phyloP scores from a whole-genome alignment of 306 rosid species.

The Parietaria judaica region DNA sequence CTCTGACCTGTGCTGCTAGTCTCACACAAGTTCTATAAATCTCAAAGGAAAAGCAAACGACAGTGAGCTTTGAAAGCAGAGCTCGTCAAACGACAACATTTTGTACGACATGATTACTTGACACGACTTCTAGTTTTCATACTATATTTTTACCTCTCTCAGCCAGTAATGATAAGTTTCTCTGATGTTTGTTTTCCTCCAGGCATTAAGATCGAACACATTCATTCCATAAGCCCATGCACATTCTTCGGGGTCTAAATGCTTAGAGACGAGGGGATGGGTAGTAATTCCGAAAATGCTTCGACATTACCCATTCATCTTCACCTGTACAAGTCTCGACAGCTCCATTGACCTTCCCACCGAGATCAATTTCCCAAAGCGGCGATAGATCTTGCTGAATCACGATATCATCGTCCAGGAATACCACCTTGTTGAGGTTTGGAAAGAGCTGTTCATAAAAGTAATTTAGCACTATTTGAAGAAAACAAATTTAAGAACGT shows the following conservation, averaged over 20 bases:
- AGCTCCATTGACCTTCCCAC: slow-evolving; percentile 93
- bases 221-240: slow-evolving; percentile 99
- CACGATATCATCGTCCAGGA: slow-evolving; percentile 90
- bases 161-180: slow-evolving; percentile 90
- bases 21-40: no score
- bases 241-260: slow-evolving; percentile 89
- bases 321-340: slow-evolving; percentile 96
- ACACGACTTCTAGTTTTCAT: no score
- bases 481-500: not conserved
- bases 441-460: slow-evolving; percentile 72
- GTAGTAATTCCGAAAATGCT: slow-evolving; percentile 87
- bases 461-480: slow-evolving; percentile 6
- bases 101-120: no score
- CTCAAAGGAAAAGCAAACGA: no score
- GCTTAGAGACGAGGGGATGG: slow-evolving; percentile 58
- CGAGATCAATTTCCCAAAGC: slow-evolving; percentile 84
- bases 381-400: slow-evolving; percentile 82
- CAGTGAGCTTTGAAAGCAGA: no score
- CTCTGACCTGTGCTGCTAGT: no score
- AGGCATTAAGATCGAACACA: slow-evolving; percentile 69
- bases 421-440: slow-evolving; percentile 86
- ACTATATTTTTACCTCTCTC: slow-evolving; percentile 51
- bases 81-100: no score
- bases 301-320: slow-evolving; percentile 98
- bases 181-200: slow-evolving; percentile 76